Evolutionary conservation across 805 yeast species (phyloP), one percentile per base, ranked within the genome.

Genomic region (Naumovozyma baii): DNA sequence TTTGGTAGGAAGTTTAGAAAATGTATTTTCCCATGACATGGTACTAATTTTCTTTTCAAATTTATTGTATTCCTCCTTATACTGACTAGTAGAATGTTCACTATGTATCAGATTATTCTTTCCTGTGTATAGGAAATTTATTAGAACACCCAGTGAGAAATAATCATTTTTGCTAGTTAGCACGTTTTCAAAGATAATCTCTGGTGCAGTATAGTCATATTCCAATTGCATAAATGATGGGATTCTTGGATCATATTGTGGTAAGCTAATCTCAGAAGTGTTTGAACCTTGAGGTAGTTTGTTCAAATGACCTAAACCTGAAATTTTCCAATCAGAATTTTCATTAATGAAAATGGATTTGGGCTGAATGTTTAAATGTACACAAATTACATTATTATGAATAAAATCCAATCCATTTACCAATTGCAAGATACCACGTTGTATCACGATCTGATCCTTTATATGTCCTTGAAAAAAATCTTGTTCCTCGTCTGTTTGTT

Each of bases 261-360:
- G 83, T 34, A 84, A 64, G 47, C 70, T 78, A 55, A 69, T 83
- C 40, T 78, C 85, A 3, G 69, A 70, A 10, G 74, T 52, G 13
- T 71, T 73, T 33, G 59, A 48, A 66, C 83, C 53, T 67, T 73
- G 57, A 64, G 72, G 52, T 64, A 73, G 46, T 37, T 64, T 65
- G 3, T 57, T 45, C 37, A 74, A 62, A 38, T 73, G 67, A 0
- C 68, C 79, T 43, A 92, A 70, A 0, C 96, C 96, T 5, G 83
- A 73, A 2, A 92, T 57, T 58, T 90, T 92, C 97, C 98, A 92
- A 62, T 92, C 97, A 3, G 94, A 88, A 48, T 78, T 82, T 31
- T 77, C 81, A 48, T 83, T 88, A 15, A 90, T 73, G 41, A 82
- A 73, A 1, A 92, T 69, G 0, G 94, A 74, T 7, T 73, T 65